Base-by-base conservation (phyloP, 148 eudicot species). In the Rhododendron ovatum region DNA sequence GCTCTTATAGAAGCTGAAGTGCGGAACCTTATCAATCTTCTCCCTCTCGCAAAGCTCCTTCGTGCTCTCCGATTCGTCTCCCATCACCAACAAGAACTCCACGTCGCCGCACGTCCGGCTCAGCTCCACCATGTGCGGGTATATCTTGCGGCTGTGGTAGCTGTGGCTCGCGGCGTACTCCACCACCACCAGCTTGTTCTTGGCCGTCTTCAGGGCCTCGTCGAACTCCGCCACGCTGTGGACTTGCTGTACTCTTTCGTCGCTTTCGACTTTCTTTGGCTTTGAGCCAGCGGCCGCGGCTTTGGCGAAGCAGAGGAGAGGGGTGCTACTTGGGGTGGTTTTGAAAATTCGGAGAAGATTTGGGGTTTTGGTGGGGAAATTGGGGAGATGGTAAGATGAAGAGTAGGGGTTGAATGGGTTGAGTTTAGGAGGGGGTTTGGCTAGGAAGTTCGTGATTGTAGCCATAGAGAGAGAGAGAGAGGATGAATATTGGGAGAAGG, bases 121-220 rank as follows among this genome's bases (percentile, higher is more conserved):
- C 1, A 97, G 87, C 0, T 93, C 91, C 3, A 95, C 99, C 98
- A 97, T 92, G 88, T 94, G 95, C 0, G 99, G 99, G 92, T 97
- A 97, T 39, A 97, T 94, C 37, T 93, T 87, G 26, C 78, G 85
- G 88, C 93, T 91, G n/a, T 91, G 82, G n/a, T 84, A 65, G 84
- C 91, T 91, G 41, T 93, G 80, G 71, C 90, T 90, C 2, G 92
- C 82, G 0, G 99, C 99, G 59, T 90, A 97, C 83, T 97, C 99
- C 3, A 97, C 99, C 41, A 97, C 98, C 0, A 97, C 98, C 0
- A 97, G 95, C 88, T 88, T 89, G 89, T 93, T 80, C 57, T 93
- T 91, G 17, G 99, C 99, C 11, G 71, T 83, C 2, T 71, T 84
- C 1, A 95, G 89, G 1, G 99, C 98, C 13, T 85, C 86, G 67